These are phyloP conservation scores for Pichia rugopelliculosa DNA, from an alignment of 805 yeast species.

Conservation along the genomic window DNA sequence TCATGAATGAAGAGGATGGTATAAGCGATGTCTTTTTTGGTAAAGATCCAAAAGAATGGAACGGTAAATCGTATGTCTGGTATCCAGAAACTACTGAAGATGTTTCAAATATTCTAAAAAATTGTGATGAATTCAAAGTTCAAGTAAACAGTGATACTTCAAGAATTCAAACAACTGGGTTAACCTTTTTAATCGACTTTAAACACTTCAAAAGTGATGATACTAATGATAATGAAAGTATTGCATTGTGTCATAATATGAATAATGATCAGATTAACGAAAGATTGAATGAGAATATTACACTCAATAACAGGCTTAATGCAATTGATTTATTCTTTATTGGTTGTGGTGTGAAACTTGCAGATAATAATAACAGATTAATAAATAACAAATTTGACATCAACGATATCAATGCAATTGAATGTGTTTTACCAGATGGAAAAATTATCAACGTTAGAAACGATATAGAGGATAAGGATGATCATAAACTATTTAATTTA, in stretches of 20 bases:
- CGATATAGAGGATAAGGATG: background rate
- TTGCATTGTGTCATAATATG: constrained; percentile 4
- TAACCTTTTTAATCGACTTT: constrained; percentile 12
- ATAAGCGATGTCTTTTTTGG: constrained; percentile 20
- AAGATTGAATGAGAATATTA: constrained; percentile 2
- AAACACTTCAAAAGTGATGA: constrained; percentile 12
- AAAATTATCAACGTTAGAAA: constrained; percentile 8
- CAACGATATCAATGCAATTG: constrained; percentile 10
- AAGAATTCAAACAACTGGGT: constrained; percentile 8
- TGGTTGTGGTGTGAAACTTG: constrained; percentile 15
- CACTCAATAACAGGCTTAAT: background rate
- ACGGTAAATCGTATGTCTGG: constrained; percentile 14
- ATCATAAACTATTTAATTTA: constrained; percentile 10
- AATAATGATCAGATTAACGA: background rate
- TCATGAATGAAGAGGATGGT: constrained; percentile 17
- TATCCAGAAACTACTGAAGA: constrained; percentile 20
- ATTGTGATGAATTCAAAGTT: constrained; percentile 22
- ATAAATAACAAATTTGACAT: constrained; percentile 11
- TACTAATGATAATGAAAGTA: background rate
- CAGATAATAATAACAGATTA: constrained; percentile 4
- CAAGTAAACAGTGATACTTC: constrained; percentile 17
- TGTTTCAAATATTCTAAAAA: constrained; percentile 17
- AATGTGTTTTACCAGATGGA: constrained; percentile 26
- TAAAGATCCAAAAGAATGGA: constrained; percentile 12
- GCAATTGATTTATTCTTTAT: constrained; percentile 17